These are phyloP conservation scores for Pichia exigua DNA, from an alignment of 805 yeast genomes.

Conservation along the genomic window DNA sequence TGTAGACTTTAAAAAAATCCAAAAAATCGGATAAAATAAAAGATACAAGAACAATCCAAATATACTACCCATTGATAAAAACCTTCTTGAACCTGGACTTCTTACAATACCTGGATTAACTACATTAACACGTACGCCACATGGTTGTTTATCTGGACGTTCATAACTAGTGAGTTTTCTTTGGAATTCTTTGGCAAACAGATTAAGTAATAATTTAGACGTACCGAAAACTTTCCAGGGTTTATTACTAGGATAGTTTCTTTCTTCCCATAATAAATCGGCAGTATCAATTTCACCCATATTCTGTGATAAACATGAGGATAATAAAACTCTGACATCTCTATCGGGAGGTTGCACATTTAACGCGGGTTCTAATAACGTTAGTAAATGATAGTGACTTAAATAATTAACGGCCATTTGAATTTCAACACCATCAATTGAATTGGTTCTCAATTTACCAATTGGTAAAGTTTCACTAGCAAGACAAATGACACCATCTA, in stretches of 20 bases:
- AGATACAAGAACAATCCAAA: constrained; percentile 53
- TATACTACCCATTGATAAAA: constrained; percentile 67
- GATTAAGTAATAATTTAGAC: constrained; percentile 65
- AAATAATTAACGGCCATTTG: constrained; percentile 81
- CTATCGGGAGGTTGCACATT: constrained; percentile 91
- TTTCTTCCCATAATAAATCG: constrained; percentile 55
- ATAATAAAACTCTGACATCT: constrained; percentile 76
- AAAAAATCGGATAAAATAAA: constrained; percentile 71
- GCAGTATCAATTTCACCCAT: constrained; percentile 56
- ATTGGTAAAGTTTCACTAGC: constrained; percentile 79
- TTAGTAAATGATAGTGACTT: constrained; percentile 73
- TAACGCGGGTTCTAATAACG: constrained; percentile 73
- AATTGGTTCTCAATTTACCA: constrained; percentile 52
- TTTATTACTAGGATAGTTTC: constrained; percentile 48
- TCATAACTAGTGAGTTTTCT: constrained; percentile 48
- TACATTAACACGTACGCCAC: constrained; percentile 59
- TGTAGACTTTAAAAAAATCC: constrained; percentile 71
- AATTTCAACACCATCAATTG: constrained; percentile 77
- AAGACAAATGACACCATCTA: constrained; percentile 84
- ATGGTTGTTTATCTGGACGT: constrained; percentile 64
- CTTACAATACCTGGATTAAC: constrained; percentile 93
- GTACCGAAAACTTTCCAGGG: constrained; percentile 81
- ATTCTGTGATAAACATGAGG: constrained; percentile 72
- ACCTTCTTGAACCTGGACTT: constrained; percentile 75
- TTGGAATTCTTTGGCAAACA: constrained; percentile 78